Evolutionary conservation across 768 basidiomycete genomes (phyloP).

Genomic region (Tricholoma terreum): DNA sequence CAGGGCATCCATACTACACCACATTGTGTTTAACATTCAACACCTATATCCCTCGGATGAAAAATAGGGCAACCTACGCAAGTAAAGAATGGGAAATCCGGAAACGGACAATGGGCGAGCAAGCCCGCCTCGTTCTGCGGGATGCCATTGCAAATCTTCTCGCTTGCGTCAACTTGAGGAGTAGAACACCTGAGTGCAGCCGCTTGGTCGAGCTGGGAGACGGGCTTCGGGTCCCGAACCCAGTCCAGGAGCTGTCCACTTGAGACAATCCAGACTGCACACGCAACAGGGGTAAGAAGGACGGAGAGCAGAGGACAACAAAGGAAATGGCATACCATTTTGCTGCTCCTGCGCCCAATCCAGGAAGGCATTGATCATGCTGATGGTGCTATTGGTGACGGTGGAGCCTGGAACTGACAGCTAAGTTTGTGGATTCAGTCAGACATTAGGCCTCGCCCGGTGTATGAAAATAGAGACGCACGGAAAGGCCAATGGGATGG

Average conservation of each 20-base stretch:
- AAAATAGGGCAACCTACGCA: conserved; percentile 47
- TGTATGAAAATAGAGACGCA: conserved; percentile 21
- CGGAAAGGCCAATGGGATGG: conserved; percentile 75
- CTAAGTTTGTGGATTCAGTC: conserved; percentile 19
- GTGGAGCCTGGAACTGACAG: conserved; percentile 58
- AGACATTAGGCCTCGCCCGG: neutral
- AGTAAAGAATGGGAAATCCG: conserved; percentile 77
- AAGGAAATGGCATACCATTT: conserved; percentile 42
- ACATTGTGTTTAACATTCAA: neutral
- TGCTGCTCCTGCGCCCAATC: conserved; percentile 77
- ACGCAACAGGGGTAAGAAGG: neutral
- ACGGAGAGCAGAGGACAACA: neutral
- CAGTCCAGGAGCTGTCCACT: conserved; percentile 70
- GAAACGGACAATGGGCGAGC: conserved; percentile 57
- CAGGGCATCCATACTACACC: conserved; percentile 71
- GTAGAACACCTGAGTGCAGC: conserved; percentile 59
- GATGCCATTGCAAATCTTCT: conserved; percentile 76
- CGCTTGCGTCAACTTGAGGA: conserved; percentile 51
- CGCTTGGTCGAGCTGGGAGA: conserved; percentile 53
- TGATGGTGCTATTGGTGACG: conserved; percentile 50
- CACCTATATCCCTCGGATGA: neutral
- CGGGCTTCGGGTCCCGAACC: conserved; percentile 66
- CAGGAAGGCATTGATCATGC: conserved; percentile 76
- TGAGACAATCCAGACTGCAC: conserved; percentile 69
- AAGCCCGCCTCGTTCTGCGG: conserved; percentile 64